Conservation (phyloP, 345 rosid species). For the Euphorbia tirucalli region DNA sequence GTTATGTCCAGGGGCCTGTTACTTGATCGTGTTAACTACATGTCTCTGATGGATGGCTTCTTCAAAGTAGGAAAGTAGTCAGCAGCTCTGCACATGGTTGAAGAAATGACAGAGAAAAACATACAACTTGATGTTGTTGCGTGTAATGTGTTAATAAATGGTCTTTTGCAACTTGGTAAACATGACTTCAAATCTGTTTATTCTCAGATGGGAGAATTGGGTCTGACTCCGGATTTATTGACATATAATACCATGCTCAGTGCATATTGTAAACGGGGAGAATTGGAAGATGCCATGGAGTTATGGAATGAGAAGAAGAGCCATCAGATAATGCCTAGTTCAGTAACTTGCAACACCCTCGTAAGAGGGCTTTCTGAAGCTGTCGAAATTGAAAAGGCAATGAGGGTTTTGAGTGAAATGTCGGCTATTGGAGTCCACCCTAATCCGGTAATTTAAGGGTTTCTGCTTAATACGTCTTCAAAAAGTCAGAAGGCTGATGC, state of each 20-base stretch:
- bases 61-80: slow-evolving; percentile 70
- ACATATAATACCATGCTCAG: slow-evolving; percentile 76
- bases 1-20: slow-evolving; percentile 53
- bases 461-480: slow-evolving; percentile 53
- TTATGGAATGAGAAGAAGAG: slow-evolving; percentile 73
- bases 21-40: slow-evolving; percentile 73
- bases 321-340: slow-evolving; percentile 50
- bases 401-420: slow-evolving; percentile 58
- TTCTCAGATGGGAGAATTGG: slow-evolving; percentile 60
- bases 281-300: slow-evolving; percentile 46
- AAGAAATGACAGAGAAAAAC: slow-evolving; percentile 64
- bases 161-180: slow-evolving; percentile 60
- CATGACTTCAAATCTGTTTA: slow-evolving; percentile 49
- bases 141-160: slow-evolving; percentile 73
- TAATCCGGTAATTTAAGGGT: slow-evolving; percentile 44
- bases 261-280: slow-evolving; percentile 56
- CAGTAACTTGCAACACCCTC: slow-evolving; percentile 61
- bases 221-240: slow-evolving; percentile 60
- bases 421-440: slow-evolving; percentile 44
- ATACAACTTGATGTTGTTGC: slow-evolving; percentile 69
- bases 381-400: slow-evolving; percentile 51
- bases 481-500: slow-evolving; percentile 50
- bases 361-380: slow-evolving; percentile 48
- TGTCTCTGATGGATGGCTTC: slow-evolving; percentile 83
- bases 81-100: slow-evolving; percentile 58